Base-by-base conservation (phyloP, 495 filamentous ascomycete species). In the Opeltia flavorubescens region DNA sequence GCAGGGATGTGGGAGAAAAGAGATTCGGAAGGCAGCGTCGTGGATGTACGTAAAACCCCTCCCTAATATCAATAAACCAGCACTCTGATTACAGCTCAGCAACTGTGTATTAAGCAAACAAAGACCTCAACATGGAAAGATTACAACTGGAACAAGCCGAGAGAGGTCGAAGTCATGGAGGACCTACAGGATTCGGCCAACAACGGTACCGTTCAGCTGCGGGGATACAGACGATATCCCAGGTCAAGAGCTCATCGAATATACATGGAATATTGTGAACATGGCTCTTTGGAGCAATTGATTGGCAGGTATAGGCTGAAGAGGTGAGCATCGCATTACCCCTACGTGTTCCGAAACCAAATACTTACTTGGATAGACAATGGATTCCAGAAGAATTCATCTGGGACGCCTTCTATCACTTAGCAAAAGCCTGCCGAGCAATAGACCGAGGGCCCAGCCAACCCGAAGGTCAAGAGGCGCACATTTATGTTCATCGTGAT, bases 21-120 rank as follows among this genome's bases (percentile, higher is more conserved):
- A 12, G 49, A 51, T 44, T 6, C 7, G 1, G 9, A 42, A 24
- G 49, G 49, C 8, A 42, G 24, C 8, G 31, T 50, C 1, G 43
- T 54, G 27, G 47, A 56, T 25, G 47, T 56, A 50, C 25, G 43
- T 40, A 3, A 20, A 1, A n/a, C 11, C 20, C 1, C 5, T 2
- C 1, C 3, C 11, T 36, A 18, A 17, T 12, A 3, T 34, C 11
- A 34, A 34, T n/a, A n/a, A n/a, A n/a, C n/a, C n/a, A n/a, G n/a
- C n/a, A n/a, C n/a, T n/a, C n/a, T n/a, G n/a, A n/a, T n/a, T n/a
- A n/a, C n/a, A n/a, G n/a, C n/a, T 15, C 5, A 51, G 49, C 38
- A 48, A 52, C 29, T 53, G 12, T 39, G 46, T 7, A 50, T 53
- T 17, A 50, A 53, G 29, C 51, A 53, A 25, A 50, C 23, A 5